Evolutionary conservation across 352 stramenopile genomes (phyloP), one percentile per base, ranked within the genome.

Genomic region (Phytophthora sp.): DNA sequence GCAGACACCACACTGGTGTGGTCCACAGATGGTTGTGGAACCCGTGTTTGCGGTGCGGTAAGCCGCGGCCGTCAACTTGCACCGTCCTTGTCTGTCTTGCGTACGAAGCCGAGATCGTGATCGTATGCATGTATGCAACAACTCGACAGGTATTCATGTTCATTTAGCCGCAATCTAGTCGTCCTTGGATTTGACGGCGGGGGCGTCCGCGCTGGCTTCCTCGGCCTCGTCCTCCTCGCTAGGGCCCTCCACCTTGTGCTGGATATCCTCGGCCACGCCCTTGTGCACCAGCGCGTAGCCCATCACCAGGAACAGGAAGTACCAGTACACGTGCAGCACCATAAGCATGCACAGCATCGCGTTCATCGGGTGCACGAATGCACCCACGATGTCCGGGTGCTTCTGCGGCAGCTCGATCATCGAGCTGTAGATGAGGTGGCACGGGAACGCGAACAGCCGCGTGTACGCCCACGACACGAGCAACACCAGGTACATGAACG

Each of bases 281-380:
- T 80, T 80, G 50, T 43, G 49, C n/a, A 83, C 23, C 9, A 83
- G 37, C 5, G 56, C 57, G 58, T 80, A 78, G n/a, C 74, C 74
- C 71, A 83, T 80, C 12, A 79, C 62, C 4, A 83, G 41, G 24
- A 83, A 83, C 21, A 83, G 60, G 48, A 43, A 61, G 56, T 76
- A 83, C 74, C 71, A 83, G 64, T 83, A 83, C 32, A 78, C 31
- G 31, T 83, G 74, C 58, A 83, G 64, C 27, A 80, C 42, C 42
- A 73, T 42, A 23, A 83, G 67, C 56, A 83, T 77, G 35, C 54
- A 72, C 34, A 83, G 38, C 71, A 78, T 76, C 13, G 51, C 64
- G 46, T 60, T 74, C 46, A 73, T 74, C 39, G 71, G 58, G 24
- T 79, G 34, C 21, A 65, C 43, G 41, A 81, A 76, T 13, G 55